A percentile compares a stretch with the other conserved stretches of the same genome.
These are phyloP conservation scores for Macrolepiota albuminosa DNA, from an alignment of 768 basidiomycete species.

Conservation along the genomic window DNA sequence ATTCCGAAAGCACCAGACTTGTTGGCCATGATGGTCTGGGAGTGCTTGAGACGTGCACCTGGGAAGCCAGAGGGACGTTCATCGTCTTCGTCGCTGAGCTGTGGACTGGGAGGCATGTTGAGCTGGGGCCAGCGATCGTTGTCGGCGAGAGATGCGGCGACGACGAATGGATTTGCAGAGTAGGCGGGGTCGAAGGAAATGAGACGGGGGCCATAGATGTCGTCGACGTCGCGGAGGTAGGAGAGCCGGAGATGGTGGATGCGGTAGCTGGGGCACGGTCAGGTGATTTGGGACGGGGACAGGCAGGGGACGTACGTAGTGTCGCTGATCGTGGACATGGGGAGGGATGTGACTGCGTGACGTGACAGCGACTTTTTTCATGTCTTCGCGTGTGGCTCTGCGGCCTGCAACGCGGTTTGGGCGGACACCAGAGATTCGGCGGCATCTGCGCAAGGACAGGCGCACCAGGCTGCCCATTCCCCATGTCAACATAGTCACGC, in stretches of 20 bases:
- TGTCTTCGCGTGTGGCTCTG: no score
- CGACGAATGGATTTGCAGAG: slow-evolving; percentile 77
- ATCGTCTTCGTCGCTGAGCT: slow-evolving; percentile 63
- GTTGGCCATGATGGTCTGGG: slow-evolving; percentile 83
- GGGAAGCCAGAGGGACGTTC: slow-evolving; percentile 38
- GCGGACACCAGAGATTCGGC: slow-evolving; percentile 41
- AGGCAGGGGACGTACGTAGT: slow-evolving; percentile 39
- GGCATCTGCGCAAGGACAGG: slow-evolving; percentile 41
- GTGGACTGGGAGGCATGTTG: slow-evolving; percentile 61
- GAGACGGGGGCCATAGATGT: slow-evolving; percentile 77
- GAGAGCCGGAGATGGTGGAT: slow-evolving; percentile 83
- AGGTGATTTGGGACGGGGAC: not conserved
- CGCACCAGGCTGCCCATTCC: slow-evolving; percentile 66
- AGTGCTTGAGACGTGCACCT: slow-evolving; percentile 67
- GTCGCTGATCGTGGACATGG: slow-evolving; percentile 63
- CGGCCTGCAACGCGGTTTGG: slow-evolving; percentile 37
- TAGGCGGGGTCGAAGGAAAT: slow-evolving; percentile 78
- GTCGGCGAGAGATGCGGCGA: slow-evolving; percentile 77
- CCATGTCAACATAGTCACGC: slow-evolving; percentile 58
- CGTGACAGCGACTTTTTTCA: no score
- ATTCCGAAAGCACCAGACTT: slow-evolving; percentile 71
- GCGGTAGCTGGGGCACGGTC: slow-evolving; percentile 41
- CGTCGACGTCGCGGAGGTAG: slow-evolving; percentile 85
- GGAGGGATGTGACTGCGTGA: no score
- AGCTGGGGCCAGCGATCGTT: slow-evolving; percentile 83